Conservation (phyloP, 2,329 filamentous ascomycete species). For the Cephalotrichum gorgonifer region DNA sequence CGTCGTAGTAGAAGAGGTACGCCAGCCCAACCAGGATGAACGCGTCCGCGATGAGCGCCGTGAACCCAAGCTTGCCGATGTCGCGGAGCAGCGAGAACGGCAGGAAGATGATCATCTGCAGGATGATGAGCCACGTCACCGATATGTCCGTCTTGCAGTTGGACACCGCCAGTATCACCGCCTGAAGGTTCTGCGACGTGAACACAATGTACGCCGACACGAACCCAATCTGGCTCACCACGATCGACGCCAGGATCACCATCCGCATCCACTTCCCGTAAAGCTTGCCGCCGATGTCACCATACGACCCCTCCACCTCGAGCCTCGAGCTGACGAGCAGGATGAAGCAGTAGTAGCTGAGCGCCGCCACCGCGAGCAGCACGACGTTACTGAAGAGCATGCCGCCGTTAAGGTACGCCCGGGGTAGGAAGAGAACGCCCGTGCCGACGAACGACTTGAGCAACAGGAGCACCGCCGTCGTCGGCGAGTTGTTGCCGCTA, state of each 20-base stretch:
- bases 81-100: slow-evolving; percentile 90
- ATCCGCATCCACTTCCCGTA: slow-evolving; percentile 86
- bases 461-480: slow-evolving; percentile 71
- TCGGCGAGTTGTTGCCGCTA: slow-evolving; percentile 66
- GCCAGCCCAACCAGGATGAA: slow-evolving; percentile 90
- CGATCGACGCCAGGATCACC: slow-evolving; percentile 82
- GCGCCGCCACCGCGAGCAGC: slow-evolving; percentile 68
- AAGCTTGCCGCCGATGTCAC: slow-evolving; percentile 86
- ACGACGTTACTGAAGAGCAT: slow-evolving; percentile 95
- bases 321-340: slow-evolving; percentile 80
- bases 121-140: slow-evolving; percentile 80
- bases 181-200: slow-evolving; percentile 88
- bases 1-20: slow-evolving; percentile 93
- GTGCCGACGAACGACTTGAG: slow-evolving; percentile 98
- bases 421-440: slow-evolving; percentile 83
- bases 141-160: slow-evolving; percentile 78
- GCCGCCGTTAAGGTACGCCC: slow-evolving; percentile 89
- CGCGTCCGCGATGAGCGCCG: slow-evolving; percentile 82
- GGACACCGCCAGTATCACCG: slow-evolving; percentile 85
- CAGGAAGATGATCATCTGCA: slow-evolving; percentile 92
- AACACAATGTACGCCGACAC: slow-evolving; percentile 95
- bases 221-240: slow-evolving; percentile 91
- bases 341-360: slow-evolving; percentile 98
- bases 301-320: slow-evolving; percentile 86
- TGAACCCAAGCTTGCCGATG: slow-evolving; percentile 94